Conservation (phyloP, 805 yeast species). For the Starmerella tilneyi region DNA sequence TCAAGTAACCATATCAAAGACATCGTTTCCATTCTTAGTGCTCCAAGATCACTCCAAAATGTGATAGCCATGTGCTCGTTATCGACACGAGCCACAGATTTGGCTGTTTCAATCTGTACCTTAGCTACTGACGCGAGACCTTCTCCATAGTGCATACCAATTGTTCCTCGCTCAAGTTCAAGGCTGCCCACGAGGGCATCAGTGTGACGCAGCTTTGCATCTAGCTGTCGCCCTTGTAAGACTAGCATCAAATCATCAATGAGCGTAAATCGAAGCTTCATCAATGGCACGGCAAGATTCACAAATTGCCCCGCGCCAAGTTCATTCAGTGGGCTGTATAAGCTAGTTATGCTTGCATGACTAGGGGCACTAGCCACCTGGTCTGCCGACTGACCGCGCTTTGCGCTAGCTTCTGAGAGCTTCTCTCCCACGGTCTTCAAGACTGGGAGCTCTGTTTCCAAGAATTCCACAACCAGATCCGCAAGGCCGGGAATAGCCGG, state of each 20-base stretch:
- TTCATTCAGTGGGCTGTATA: neutral
- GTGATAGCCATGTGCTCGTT: constrained; percentile 9
- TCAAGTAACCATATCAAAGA: constrained; percentile 23
- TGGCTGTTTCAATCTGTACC: constrained; percentile 11
- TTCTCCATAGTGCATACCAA: constrained; percentile 16
- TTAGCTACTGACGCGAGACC: constrained; percentile 16
- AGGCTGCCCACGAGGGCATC: constrained; percentile 9
- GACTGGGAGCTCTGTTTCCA: constrained; percentile 15
- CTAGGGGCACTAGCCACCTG: neutral
- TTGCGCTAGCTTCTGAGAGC: constrained; percentile 3
- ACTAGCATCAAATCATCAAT: constrained; percentile 19
- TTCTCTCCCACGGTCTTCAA: neutral
- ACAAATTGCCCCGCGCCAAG: constrained; percentile 12
- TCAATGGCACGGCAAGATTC: constrained; percentile 10
- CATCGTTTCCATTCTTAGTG: constrained; percentile 21
- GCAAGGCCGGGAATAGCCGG: constrained; percentile 14
- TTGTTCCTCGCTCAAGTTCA: constrained; percentile 13
- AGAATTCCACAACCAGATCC: constrained; percentile 8
- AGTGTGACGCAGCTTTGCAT: constrained; percentile 7
- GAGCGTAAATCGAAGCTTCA: constrained; percentile 13
- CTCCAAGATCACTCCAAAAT: constrained; percentile 6
- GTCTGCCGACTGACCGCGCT: neutral
- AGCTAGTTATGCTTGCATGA: neutral
- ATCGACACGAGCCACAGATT: constrained; percentile 13
- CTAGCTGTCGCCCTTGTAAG: constrained; percentile 12